Percentiles rank a stretch among this genome's conserved stretches.
Evolutionary conservation across 169 alveolate genomes (phyloP).

Genomic region (Blepharisma undulans): DNA sequence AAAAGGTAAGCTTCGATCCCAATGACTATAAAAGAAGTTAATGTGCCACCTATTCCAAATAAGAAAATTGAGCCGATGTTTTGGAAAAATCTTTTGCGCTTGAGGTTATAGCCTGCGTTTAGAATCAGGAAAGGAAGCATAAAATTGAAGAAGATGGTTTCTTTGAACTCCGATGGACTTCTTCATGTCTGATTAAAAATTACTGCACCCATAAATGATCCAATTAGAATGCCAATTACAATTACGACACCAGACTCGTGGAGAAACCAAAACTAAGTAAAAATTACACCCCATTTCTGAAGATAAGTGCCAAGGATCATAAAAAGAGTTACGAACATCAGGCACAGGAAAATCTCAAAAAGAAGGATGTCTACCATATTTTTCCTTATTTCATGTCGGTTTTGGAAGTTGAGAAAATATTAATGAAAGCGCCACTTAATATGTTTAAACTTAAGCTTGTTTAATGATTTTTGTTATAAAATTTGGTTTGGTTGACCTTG

Average conservation of each 20-base stretch:
- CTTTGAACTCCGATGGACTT: conserved; percentile 48
- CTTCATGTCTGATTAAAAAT: not conserved
- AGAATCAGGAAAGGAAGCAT: conserved; percentile 81
- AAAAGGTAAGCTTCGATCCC: conserved; percentile 1
- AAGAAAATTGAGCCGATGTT: conserved; percentile 62
- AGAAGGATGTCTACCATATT: not conserved
- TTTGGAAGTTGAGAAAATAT: too few species aligned
- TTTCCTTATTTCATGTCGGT: not conserved
- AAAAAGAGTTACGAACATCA: not conserved
- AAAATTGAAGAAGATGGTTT: conserved; percentile 72
- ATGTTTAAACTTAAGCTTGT: not conserved
- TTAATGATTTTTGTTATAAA: too few species aligned
- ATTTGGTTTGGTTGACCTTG: not conserved
- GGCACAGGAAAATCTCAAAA: conserved; percentile 11
- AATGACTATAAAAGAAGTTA: conserved; percentile 39
- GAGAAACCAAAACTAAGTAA: conserved; percentile 4
- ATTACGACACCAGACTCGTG: conserved; percentile 39
- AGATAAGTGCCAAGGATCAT: conserved; percentile 14
- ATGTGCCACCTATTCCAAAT: conserved; percentile 64
- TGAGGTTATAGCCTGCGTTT: conserved; percentile 80
- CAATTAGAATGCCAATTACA: conserved; percentile 21
- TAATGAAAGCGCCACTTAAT: not conserved
- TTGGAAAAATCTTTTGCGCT: conserved; percentile 63
- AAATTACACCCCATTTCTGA: conserved; percentile 6
- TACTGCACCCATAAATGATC: not conserved